phyloP scores from a whole-genome alignment of 2,329 filamentous ascomycete genomes.

The Lasiodiplodia citricola region DNA sequence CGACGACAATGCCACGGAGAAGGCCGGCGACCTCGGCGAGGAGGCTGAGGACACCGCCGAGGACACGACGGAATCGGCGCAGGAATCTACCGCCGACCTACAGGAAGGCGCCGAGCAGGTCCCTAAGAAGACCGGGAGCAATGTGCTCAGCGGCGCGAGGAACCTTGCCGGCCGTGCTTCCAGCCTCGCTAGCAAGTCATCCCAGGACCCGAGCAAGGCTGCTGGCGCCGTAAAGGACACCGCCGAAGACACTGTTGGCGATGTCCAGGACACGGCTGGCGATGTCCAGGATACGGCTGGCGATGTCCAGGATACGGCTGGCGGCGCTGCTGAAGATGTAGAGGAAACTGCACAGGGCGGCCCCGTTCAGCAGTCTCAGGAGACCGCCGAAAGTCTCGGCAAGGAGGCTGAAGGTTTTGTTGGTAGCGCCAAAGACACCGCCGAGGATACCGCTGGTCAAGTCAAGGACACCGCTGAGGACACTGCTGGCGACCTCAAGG shows the following conservation, averaged over 20 bases:
- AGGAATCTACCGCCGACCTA: slow-evolving; percentile 28
- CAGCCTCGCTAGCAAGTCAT: slow-evolving; percentile 51
- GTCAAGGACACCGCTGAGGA: slow-evolving; percentile 31
- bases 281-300: slow-evolving; percentile 36
- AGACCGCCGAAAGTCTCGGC: slow-evolving; percentile 28
- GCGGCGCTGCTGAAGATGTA: slow-evolving; percentile 43
- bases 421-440: slow-evolving; percentile 31
- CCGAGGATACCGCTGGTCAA: slow-evolving; percentile 29
- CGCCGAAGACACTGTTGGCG: slow-evolving; percentile 33
- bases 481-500: slow-evolving; percentile 31
- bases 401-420: slow-evolving; percentile 27
- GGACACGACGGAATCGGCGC: slow-evolving; percentile 21
- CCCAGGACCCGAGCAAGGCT: slow-evolving; percentile 44
- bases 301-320: slow-evolving; percentile 32
- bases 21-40: slow-evolving; percentile 45
- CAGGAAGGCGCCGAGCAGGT: slow-evolving; percentile 23
- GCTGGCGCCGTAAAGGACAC: slow-evolving; percentile 43
- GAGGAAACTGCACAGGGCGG: slow-evolving; percentile 37
- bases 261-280: slow-evolving; percentile 33
- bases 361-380: slow-evolving; percentile 34
- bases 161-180: slow-evolving; percentile 54
- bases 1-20: slow-evolving; percentile 52
- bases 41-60: slow-evolving; percentile 40
- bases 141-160: slow-evolving; percentile 30
- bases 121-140: slow-evolving; percentile 19